Base-by-base conservation (phyloP, 1,139 yeast species). In the Lizanozyma gosingica region DNA sequence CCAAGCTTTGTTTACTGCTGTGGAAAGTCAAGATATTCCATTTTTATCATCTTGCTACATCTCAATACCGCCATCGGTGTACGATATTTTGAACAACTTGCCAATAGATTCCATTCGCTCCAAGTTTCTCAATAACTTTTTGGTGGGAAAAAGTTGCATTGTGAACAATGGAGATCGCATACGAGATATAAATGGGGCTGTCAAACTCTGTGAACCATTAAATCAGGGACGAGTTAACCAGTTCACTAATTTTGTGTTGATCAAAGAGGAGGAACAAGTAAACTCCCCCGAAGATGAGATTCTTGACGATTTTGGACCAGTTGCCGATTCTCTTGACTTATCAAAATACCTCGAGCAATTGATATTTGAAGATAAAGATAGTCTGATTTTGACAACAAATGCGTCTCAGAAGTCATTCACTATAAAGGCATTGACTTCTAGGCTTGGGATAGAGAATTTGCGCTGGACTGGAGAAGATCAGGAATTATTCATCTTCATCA, bases 121-220 rank as follows among this genome's bases (percentile, higher is more conserved):
- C 3, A 59, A 56, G 38, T 62, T 60, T 46, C 46, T 51, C 38
- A 52, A 46, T 33, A 60, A 49, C 42, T 70, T 50, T 44, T 56
- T 56, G 39, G 51, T 16, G 4, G 54, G 46, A 43, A 54, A 48
- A n/a, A 71, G 67, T 11, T 51, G 60, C 6, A 62, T 70, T 14
- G 62, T 69, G 2, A 51, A 59, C 35, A 56, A 58, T 22, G 62
- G 62, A 32, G 71, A 66, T 42, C 40, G 52, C 3, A 54, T 76
- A 2, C 53, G 71, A 45, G 53, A 56, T n/a, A 54, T 76, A 22
- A 69, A 73, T 48, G 83, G 81, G 2, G 52, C 51, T 6, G 71
- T 84, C 3, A 56, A 74, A 4, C 69, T 80, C 32, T 76, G 88
- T 54, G 94, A 83, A 48, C 94, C 95, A 1, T 69, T 78, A 1